Conservation (phyloP, 345 rosid genomes). For the Lumnitzera racemosa region DNA sequence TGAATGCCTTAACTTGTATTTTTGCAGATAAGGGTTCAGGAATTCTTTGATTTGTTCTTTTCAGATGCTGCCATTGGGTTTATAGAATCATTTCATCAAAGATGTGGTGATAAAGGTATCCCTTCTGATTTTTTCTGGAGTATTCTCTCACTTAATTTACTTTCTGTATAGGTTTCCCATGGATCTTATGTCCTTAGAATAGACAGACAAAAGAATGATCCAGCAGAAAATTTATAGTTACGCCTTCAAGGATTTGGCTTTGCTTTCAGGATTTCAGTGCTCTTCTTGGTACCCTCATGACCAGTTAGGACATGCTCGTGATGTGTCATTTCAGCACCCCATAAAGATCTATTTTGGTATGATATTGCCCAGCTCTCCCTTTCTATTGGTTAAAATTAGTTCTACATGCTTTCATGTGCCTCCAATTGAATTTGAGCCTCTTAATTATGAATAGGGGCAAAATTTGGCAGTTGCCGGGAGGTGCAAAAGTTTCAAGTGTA, state of each 20-base stretch:
- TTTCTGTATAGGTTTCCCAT: too few species aligned
- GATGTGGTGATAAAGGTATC: constrained; percentile 91
- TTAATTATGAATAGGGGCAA: constrained; percentile 51
- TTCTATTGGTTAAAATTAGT: constrained; percentile 3
- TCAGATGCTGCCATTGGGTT: constrained; percentile 62
- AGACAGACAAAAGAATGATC: too few species aligned
- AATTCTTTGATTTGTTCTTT: constrained; percentile 63
- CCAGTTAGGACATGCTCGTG: constrained; percentile 68
- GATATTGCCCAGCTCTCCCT: constrained; percentile 2
- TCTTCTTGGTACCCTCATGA: constrained; percentile 70
- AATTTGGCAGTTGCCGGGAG: constrained; percentile 89
- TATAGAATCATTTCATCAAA: constrained; percentile 68
- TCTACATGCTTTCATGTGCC: constrained; percentile 5
- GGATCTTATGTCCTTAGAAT: too few species aligned
- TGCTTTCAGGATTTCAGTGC: constrained; percentile 68
- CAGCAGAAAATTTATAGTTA: not conserved
- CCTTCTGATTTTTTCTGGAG: not conserved
- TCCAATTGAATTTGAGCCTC: too few species aligned
- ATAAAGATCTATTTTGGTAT: constrained; percentile 92
- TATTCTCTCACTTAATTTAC: too few species aligned
- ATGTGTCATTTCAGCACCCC: constrained; percentile 87
- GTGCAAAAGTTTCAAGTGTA: constrained; percentile 70
- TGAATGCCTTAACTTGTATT: constrained; percentile 8
- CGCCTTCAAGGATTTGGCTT: constrained; percentile 6
- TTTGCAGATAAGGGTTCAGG: constrained; percentile 79